Percentiles rank a stretch among this genome's conserved stretches.
Evolutionary conservation across 768 basidiomycete species (phyloP).

Genomic region (Pisolithus microcarpus): DNA sequence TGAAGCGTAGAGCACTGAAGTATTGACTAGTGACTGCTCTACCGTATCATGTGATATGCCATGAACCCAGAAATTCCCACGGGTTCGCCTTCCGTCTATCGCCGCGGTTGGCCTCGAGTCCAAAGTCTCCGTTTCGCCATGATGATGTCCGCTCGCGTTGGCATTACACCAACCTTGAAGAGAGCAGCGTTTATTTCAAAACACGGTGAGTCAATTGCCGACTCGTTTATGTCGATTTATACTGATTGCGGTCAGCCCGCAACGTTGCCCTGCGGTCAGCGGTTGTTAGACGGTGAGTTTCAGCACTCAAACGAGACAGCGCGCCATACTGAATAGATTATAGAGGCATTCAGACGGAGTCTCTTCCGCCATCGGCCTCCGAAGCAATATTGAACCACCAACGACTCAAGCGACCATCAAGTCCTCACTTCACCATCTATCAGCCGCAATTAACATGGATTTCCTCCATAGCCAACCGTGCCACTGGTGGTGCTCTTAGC

Average conservation of each 20-base stretch:
- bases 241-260: constrained; percentile 27
- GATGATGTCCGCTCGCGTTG: constrained; percentile 44
- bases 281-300: constrained; percentile 36
- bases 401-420: constrained; percentile 80
- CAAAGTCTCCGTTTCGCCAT: constrained; percentile 6
- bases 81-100: too few species aligned
- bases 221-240: not conserved
- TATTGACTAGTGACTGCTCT: too few species aligned
- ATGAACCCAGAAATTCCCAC: too few species aligned
- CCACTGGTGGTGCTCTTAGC: constrained; percentile 76
- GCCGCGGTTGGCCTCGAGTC: too few species aligned
- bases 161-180: constrained; percentile 51
- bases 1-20: too few species aligned
- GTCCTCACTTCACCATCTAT: constrained; percentile 75
- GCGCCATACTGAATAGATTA: constrained; percentile 1
- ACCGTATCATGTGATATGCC: too few species aligned
- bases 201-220: constrained; percentile 17
- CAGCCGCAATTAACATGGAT: constrained; percentile 91
- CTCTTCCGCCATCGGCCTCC: constrained; percentile 51
- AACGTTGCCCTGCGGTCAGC: constrained; percentile 27
- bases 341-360: constrained; percentile 59
- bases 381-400: constrained; percentile 76
- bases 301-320: constrained; percentile 4
- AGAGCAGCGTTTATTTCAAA: constrained; percentile 36
- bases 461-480: constrained; percentile 78